Conservation (phyloP, 176 grass and related monocot species). For the Leersia perrieri region DNA sequence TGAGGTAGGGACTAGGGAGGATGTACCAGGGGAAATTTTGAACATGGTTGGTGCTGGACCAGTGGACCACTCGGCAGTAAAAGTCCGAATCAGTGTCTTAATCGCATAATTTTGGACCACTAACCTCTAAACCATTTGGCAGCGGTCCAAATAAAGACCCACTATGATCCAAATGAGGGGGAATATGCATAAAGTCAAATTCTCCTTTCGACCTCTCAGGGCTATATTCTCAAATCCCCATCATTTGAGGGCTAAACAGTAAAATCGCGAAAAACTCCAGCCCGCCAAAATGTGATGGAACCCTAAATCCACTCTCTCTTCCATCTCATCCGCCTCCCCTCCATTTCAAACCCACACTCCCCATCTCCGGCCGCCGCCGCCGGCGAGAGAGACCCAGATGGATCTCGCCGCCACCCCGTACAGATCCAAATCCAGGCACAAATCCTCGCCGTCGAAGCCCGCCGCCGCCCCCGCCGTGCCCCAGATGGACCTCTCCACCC, state of each 20-base stretch:
- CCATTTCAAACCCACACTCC: constrained; percentile 39
- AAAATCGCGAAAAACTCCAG: constrained; percentile 5
- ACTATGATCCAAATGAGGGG: no score
- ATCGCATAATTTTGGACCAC: no score
- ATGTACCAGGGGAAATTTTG: no score
- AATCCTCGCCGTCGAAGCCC: constrained; percentile 33
- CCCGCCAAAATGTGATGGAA: constrained; percentile 28
- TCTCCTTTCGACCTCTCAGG: background rate
- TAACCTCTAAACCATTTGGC: no score
- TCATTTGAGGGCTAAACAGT: background rate
- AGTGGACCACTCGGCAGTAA: no score
- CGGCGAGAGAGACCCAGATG: constrained; percentile 40
- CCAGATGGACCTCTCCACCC: constrained; percentile 53
- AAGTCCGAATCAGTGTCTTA: no score
- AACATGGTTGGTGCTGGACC: no score
- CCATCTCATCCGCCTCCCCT: background rate
- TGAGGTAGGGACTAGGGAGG: no score
- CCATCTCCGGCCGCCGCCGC: constrained; percentile 4
- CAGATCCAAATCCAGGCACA: constrained; percentile 24
- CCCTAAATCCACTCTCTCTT: constrained; percentile 14
- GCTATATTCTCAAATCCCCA: background rate
- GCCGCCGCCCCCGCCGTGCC: background rate
- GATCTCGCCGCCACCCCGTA: constrained; percentile 46
- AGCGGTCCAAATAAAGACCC: no score
- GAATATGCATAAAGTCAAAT: no score